phyloP scores from a whole-genome alignment of 371 early-diverging fungal species.

The Massospora cicadina region DNA sequence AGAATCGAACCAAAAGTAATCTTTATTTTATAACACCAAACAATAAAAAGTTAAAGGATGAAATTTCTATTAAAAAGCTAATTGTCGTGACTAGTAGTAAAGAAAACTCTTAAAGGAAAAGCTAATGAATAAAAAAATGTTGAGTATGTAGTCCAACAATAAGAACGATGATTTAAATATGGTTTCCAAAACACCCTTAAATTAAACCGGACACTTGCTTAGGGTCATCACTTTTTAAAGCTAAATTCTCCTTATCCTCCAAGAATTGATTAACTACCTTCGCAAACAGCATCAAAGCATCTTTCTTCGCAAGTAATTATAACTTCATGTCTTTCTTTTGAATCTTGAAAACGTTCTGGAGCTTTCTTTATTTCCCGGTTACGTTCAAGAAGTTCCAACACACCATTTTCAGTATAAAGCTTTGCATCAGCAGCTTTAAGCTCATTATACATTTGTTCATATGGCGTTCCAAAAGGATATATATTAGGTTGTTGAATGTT shows the following conservation, averaged over 20 bases:
- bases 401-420: constrained; percentile 70
- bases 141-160: neutral
- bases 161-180: neutral
- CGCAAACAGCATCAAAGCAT: constrained; percentile 83
- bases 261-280: constrained; percentile 31
- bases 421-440: constrained; percentile 47
- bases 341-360: constrained; percentile 77
- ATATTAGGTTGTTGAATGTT: constrained; percentile 73
- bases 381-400: constrained; percentile 79
- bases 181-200: neutral
- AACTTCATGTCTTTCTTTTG: constrained; percentile 61
- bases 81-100: too few species aligned
- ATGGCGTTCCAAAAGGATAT: constrained; percentile 83
- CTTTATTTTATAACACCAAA: too few species aligned
- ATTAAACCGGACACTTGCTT: neutral
- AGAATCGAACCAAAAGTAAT: too few species aligned
- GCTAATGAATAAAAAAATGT: neutral
- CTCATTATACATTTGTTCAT: constrained; percentile 75
- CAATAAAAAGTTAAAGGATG: too few species aligned
- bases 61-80: too few species aligned
- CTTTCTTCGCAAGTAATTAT: constrained; percentile 95
- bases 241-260: neutral
- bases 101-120: neutral
- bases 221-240: neutral
- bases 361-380: constrained; percentile 79